Base-by-base conservation (phyloP, 139 green algal species). In the Yamagishiella unicocca region DNA sequence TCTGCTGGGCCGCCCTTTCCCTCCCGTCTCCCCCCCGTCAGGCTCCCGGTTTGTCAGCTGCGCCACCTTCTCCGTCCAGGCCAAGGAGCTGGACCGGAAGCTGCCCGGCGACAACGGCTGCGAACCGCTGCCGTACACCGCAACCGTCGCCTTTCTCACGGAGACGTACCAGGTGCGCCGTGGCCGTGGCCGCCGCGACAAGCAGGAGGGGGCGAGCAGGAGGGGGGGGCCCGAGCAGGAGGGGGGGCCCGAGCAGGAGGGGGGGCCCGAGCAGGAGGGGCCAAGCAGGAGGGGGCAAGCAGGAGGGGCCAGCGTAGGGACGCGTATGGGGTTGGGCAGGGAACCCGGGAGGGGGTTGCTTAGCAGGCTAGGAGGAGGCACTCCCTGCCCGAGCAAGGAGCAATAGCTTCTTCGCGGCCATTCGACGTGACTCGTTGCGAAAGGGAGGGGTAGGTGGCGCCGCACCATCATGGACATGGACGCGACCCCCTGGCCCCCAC, bases 71-170 rank as follows among this genome's bases (percentile, higher is more conserved):
- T 38, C 25, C 61, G 55, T 85, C n/a, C 79, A 37, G 6, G 79
- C 58, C 58, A 85, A 85, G 79, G 0, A n/a, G 24, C 79, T 75
- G 35, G n/a, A 85, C 61, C 61, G 61, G 24, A 19, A 29, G 2
- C 17, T 76, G 10, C 38, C 61, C 4, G 79, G 79, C 22, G 79
- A 85, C 61, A 85, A 85, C 62, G 79, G 79, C 61, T 85, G 79
- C 33, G 79, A 75, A 40, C 17, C 61, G 29, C 2, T 72, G 27
- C 40, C 55, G 29, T 85, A 85, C 79, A 62, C 19, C 12, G 79
- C 37, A 1, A 33, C 61, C 53, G 79, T 45, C 25, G 4, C 29
- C 4, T 85, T 76, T 61, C 61, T 85, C 14, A 45, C 79, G 62
- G 79, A 76, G 43, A 85, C 79, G 5, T 76, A 85, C 40, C 55